Evolutionary conservation across 169 alveolate species (phyloP).

Genomic region (Plasmodium vivax): DNA sequence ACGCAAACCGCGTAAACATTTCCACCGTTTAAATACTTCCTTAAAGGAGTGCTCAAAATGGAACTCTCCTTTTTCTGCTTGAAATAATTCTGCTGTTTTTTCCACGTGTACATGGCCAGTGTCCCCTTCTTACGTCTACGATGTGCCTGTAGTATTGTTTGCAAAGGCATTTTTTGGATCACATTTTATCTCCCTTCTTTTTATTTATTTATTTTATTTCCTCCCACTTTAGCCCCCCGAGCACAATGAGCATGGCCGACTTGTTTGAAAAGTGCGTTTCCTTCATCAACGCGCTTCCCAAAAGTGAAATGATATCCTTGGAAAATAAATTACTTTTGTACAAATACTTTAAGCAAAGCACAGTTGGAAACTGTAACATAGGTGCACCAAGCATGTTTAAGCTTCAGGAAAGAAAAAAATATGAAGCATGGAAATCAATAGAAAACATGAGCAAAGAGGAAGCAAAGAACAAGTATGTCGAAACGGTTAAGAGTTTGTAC

Average conservation of each 20-base stretch:
- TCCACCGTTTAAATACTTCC: not conserved
- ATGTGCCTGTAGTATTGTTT: not conserved
- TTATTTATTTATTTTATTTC: not conserved
- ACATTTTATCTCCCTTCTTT: not conserved
- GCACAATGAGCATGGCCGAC: not conserved
- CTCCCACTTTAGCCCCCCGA: not conserved
- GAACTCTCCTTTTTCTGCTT: not conserved
- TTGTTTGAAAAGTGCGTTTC: slow-evolving; percentile 26
- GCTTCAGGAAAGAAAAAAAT: slow-evolving; percentile 89
- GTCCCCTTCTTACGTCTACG: not conserved
- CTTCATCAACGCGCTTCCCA: slow-evolving; percentile 21
- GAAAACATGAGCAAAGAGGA: slow-evolving; percentile 89
- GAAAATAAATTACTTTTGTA: slow-evolving; percentile 83
- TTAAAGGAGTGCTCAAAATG: not conserved
- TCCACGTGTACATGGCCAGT: not conserved
- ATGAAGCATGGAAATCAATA: slow-evolving; percentile 94
- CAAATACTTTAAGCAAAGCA: slow-evolving; percentile 92
- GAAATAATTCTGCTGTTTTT: not conserved
- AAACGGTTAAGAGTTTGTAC: slow-evolving; percentile 46
- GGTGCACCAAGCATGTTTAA: slow-evolving; percentile 91
- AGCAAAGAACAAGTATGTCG: slow-evolving; percentile 90
- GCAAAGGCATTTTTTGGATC: not conserved
- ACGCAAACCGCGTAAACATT: not conserved
- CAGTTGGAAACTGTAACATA: slow-evolving; percentile 93
- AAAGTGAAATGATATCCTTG: slow-evolving; percentile 55